These are phyloP conservation scores for Rhodosporidiobolus sp. DNA, from an alignment of 768 basidiomycete species.

Conservation along the genomic window DNA sequence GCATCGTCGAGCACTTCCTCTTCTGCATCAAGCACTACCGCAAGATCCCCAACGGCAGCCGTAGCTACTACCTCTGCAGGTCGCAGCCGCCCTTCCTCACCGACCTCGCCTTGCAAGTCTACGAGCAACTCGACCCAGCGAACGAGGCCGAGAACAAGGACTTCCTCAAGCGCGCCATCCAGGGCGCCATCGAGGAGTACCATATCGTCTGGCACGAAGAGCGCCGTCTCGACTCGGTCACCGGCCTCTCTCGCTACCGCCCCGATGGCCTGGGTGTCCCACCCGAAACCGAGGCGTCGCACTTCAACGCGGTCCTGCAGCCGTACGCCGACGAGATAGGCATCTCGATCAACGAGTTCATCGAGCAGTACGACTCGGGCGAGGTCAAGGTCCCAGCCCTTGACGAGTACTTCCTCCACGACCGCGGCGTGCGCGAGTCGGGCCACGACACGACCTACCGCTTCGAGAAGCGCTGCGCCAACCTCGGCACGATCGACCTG, in stretches of 20 bases:
- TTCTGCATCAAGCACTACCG: constrained; percentile 81
- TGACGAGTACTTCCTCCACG: constrained; percentile 84
- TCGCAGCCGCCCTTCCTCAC: constrained; percentile 98
- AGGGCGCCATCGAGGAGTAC: constrained; percentile 97
- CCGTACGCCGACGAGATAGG: constrained; percentile 90
- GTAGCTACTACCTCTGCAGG: constrained; percentile 76
- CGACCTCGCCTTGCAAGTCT: constrained; percentile 97
- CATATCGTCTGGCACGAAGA: constrained; percentile 95
- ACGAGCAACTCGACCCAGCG: constrained; percentile 86
- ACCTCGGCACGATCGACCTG: constrained; percentile 92
- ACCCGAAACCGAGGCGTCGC: constrained; percentile 96
- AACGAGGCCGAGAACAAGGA: constrained; percentile 73
- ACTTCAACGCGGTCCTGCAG: constrained; percentile 96
- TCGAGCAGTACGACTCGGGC: constrained; percentile 88
- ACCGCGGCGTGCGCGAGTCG: constrained; percentile 86
- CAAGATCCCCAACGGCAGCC: constrained; percentile 84
- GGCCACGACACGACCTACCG: constrained; percentile 76
- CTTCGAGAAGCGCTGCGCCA: constrained; percentile 95
- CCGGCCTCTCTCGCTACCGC: constrained; percentile 88
- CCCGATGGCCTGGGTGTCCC: constrained; percentile 94
- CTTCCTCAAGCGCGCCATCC: constrained; percentile 94
- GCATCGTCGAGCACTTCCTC: constrained; percentile 98
- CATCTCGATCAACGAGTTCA: constrained; percentile 90
- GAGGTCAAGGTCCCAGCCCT: constrained; percentile 76
- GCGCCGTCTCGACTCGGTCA: constrained; percentile 89